Percentiles rank a stretch among this genome's conserved stretches.
Conservation (phyloP, 2,329 filamentous ascomycete species). For the Nigrospora oryzae region DNA sequence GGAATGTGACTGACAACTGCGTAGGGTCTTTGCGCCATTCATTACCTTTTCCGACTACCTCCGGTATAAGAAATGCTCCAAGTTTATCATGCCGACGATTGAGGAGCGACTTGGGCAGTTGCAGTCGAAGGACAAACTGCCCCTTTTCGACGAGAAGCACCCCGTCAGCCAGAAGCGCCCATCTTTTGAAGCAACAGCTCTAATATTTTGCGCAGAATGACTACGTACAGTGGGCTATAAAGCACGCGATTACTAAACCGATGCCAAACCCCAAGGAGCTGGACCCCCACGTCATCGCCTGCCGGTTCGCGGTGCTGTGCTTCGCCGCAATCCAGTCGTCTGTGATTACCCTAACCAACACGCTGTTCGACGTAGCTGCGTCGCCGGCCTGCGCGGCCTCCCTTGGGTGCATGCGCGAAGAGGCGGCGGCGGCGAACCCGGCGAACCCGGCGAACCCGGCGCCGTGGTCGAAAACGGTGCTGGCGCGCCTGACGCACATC, state of each 20-base stretch:
- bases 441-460: slow-evolving; percentile 1
- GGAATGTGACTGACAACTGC: neutral
- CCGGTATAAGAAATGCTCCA: slow-evolving; percentile 19
- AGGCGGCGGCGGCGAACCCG: slow-evolving; percentile 18
- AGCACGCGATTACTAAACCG: slow-evolving; percentile 21
- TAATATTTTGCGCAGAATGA: slow-evolving; percentile 17
- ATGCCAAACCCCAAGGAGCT: slow-evolving; percentile 15
- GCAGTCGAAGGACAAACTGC: slow-evolving; percentile 12
- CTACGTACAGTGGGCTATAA: slow-evolving; percentile 30
- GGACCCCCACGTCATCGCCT: slow-evolving; percentile 20
- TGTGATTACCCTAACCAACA: slow-evolving; percentile 27
- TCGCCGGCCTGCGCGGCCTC: slow-evolving; percentile 13
- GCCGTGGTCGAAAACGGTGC: slow-evolving; percentile 24
- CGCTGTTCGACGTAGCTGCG: slow-evolving; percentile 25
- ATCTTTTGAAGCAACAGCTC: too few relatives aligned
- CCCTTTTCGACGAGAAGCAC: slow-evolving; percentile 6
- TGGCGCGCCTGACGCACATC: slow-evolving; percentile 25
- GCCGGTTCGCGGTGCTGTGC: slow-evolving; percentile 21
- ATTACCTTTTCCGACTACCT: slow-evolving; percentile 20
- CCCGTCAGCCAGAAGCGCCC: slow-evolving; percentile 7
- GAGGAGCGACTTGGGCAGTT: slow-evolving; percentile 16
- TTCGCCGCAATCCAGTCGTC: slow-evolving; percentile 30
- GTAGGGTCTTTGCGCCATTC: slow-evolving; percentile 18
- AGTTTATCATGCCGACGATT: slow-evolving; percentile 23
- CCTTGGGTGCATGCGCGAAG: slow-evolving; percentile 22